phyloP scores from a whole-genome alignment of 352 stramenopile species.

The Thalassiosira pacifica region DNA sequence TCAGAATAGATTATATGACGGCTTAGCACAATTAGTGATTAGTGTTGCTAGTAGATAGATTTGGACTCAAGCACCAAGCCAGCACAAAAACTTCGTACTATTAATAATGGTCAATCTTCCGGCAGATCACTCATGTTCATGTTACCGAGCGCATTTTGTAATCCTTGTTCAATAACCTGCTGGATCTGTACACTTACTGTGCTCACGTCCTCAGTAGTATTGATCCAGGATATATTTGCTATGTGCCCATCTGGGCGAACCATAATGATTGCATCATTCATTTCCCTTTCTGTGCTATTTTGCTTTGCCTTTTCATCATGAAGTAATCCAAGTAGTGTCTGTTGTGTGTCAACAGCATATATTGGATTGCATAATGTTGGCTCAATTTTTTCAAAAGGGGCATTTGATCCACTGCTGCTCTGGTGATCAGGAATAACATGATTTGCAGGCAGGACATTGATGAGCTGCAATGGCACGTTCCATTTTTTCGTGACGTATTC shows the following conservation, averaged over 20 bases:
- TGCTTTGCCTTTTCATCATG: constrained; percentile 15
- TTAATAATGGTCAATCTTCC: too few relatives aligned
- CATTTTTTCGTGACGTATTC: constrained; percentile 12
- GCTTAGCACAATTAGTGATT: too few relatives aligned
- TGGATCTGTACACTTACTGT: constrained; percentile 16
- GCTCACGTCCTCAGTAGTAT: neutral
- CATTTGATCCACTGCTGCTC: neutral
- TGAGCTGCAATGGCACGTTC: constrained; percentile 34
- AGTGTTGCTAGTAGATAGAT: too few relatives aligned
- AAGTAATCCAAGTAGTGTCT: constrained; percentile 33
- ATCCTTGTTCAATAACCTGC: constrained; percentile 34
- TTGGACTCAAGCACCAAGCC: too few relatives aligned
- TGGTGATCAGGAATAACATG: neutral
- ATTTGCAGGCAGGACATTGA: constrained; percentile 24
- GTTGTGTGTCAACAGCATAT: constrained; percentile 44
- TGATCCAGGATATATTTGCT: constrained; percentile 43
- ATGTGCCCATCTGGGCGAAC: constrained; percentile 78
- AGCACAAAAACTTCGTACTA: too few relatives aligned
- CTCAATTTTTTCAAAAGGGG: neutral
- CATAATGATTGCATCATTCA: constrained; percentile 47
- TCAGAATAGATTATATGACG: too few relatives aligned
- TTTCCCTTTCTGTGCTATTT: constrained; percentile 1
- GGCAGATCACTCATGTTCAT: neutral
- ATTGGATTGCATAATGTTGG: constrained; percentile 10
- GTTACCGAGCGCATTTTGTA: constrained; percentile 48